Evolutionary conservation across 2,329 filamentous ascomycete species (phyloP), one percentile per base, ranked within the genome.

Genomic region (Plenodomus tracheiphilus): DNA sequence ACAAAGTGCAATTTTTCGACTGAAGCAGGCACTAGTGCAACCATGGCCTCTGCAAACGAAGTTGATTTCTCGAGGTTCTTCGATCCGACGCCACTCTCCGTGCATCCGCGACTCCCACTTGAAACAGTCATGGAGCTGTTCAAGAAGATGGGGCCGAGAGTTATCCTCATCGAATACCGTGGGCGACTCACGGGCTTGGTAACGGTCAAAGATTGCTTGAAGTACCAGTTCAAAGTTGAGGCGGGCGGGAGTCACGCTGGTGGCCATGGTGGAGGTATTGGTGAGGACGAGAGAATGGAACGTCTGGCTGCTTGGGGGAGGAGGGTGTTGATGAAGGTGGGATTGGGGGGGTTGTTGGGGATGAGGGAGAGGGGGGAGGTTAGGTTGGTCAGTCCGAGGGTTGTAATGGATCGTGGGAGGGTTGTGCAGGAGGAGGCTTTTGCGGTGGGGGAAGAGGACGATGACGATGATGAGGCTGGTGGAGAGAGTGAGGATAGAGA

Each of bases 81-180:
- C 43, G 93, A 99, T 69, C 81, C 86, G 8, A 96, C 92, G 0
- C 94, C 94, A 0, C 84, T 99, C 2, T 89, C 91, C 0, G 92
- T 92, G 1, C 94, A 99, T 66, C 94, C 94, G 0, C 85, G 91
- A 1, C 83, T 97, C 1, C 89, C 93, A 0, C 84, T 99, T 0
- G 94, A 99, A 74, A 99, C 94, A 0, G 93, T 96, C 25, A 97
- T 99, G 91, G 94, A 99, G 68, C 80, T 99, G 10, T 99, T 99
- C 79, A 93, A 93, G 71, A 99, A 97, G 76, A 95, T 99, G 70
- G 94, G 94, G 0, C 94, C 93, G 0, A 84, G 94, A 1, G 91
- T 97, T 5, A 93, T 99, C 41, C 80, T 99, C 3, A 87, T 97
- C 34, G 94, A 99, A 71, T 88, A 96, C 68, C 88, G 89, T 49